Conservation (phyloP, 2,329 filamentous ascomycete species). For the Sarocladium brachiariae region DNA sequence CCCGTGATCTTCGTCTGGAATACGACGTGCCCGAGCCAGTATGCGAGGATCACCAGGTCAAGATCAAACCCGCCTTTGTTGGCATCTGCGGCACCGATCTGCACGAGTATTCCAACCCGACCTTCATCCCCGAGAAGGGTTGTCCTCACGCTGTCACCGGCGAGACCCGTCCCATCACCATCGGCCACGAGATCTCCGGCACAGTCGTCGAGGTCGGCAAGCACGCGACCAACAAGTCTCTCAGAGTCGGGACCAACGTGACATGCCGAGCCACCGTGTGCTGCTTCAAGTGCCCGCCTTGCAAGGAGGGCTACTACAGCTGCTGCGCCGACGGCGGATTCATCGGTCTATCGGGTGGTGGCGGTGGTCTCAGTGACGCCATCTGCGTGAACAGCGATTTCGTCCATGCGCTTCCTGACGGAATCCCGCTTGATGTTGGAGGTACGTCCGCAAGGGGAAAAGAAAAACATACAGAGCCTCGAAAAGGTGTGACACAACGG, state of each 20-base stretch:
- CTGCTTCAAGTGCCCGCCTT: conserved; percentile 48
- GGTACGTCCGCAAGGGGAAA: too few species aligned
- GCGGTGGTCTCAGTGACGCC: conserved; percentile 47
- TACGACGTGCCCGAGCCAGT: background rate
- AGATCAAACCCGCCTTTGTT: conserved; percentile 6
- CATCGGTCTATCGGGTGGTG: conserved; percentile 30
- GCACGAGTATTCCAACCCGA: conserved; percentile 23
- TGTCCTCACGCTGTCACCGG: conserved; percentile 46
- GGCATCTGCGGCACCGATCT: conserved; percentile 29
- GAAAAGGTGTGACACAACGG: too few species aligned
- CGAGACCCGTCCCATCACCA: conserved; percentile 46
- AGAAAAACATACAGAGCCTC: too few species aligned
- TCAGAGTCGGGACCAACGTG: conserved; percentile 47
- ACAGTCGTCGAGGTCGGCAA: conserved; percentile 49
- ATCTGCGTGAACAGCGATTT: conserved; percentile 40
- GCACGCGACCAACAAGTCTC: conserved; percentile 26
- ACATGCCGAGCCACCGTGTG: conserved; percentile 51
- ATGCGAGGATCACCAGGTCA: background rate
- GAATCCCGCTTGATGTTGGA: conserved; percentile 43
- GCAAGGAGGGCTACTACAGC: conserved; percentile 31
- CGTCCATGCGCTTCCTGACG: conserved; percentile 40
- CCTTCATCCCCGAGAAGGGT: conserved; percentile 28
- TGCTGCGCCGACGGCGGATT: conserved; percentile 36
- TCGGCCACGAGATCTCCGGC: conserved; percentile 59
- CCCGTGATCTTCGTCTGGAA: background rate